Base-by-base conservation (phyloP, 805 yeast genomes). In the Wickerhamiella brachini region DNA sequence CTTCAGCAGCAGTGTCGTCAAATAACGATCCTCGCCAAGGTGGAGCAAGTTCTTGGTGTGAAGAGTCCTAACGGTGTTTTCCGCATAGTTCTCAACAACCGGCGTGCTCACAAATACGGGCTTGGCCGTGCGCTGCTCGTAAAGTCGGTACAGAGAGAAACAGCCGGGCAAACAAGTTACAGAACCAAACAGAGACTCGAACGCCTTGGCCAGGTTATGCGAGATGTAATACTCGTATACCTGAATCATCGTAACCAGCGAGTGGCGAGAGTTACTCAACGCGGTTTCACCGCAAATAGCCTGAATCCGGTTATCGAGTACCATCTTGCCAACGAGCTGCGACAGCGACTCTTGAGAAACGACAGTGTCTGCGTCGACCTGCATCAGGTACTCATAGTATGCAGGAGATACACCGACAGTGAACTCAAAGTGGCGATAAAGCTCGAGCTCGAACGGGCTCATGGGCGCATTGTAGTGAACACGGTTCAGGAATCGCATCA, bases 131-230 rank as follows among this genome's bases (percentile, higher is more conserved):
- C 73, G 73, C 2, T 79, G 77, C 1, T 78, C 70, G 59, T 73
- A 77, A 53, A 78, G 66, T 45, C 82, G 68, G 62, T 75, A 78
- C 72, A 78, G 73, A 18, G 75, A 66, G 72, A 78, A 78, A 68
- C 83, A 78, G 24, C 83, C 83, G 0, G 83, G 83, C 54, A 78
- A 68, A 70, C 83, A 78, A 4, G 83, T 78, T 29, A 78, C 82
- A 53, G 78, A 74, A 42, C 83, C 83, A 56, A 78, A 78, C 45
- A 78, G 70, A 20, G 78, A 71, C 62, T 78, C 83, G 59, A 78
- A 78, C 0, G 82, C 82, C 63, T 78, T 78, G 15, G 81, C 75
- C 60, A 77, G 74, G 62, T 78, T 79, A 61, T 78, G 83, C 26
- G 82, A 77, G 57, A 78, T 77, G 61, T 76, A 78, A 65, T 78